Percentiles rank a stretch among this genome's conserved stretches.
These are phyloP conservation scores for Naganishia randhawae DNA, from an alignment of 768 basidiomycete genomes.

Conservation along the genomic window DNA sequence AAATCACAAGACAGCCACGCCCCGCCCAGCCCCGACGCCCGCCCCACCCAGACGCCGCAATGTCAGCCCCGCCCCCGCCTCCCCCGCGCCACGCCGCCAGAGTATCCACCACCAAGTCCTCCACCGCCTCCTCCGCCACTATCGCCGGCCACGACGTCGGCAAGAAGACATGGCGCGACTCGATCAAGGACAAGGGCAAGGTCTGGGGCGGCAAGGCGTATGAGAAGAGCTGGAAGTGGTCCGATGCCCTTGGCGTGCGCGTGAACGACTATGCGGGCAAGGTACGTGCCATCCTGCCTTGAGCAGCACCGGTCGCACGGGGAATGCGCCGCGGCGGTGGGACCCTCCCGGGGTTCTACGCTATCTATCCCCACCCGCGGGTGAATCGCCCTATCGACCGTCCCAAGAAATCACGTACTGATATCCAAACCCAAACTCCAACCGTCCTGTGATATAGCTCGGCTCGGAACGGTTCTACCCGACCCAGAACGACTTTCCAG, in stretches of 20 bases:
- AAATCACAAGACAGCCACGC: too few relatives aligned
- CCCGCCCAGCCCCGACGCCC: too few relatives aligned
- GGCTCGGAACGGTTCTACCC: slow-evolving; percentile 50
- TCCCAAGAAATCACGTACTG: too few relatives aligned
- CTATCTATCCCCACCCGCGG: not conserved
- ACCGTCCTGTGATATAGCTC: slow-evolving; percentile 29
- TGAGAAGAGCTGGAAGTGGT: slow-evolving; percentile 40
- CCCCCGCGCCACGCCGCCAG: slow-evolving; percentile 15
- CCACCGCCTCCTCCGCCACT: slow-evolving; percentile 3
- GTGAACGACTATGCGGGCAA: slow-evolving; percentile 47
- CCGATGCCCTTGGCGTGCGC: slow-evolving; percentile 44
- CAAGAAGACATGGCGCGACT: slow-evolving; percentile 34
- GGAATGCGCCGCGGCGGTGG: too few relatives aligned
- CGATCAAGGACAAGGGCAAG: slow-evolving; percentile 34
- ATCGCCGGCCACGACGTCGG: slow-evolving; percentile 8
- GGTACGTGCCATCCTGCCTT: too few relatives aligned
- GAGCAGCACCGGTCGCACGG: too few relatives aligned
- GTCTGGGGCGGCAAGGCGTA: slow-evolving; percentile 44
- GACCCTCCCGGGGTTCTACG: not conserved
- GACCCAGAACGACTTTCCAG: slow-evolving; percentile 44
- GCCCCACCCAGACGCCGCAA: too few relatives aligned
- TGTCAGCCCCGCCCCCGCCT: slow-evolving; percentile 11
- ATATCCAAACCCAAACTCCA: too few relatives aligned
- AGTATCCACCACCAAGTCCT: slow-evolving; percentile 5
- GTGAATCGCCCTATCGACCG: not conserved